Evolutionary conservation across 148 eudicot genomes (phyloP).

Genomic region (Bassia scoparia): DNA sequence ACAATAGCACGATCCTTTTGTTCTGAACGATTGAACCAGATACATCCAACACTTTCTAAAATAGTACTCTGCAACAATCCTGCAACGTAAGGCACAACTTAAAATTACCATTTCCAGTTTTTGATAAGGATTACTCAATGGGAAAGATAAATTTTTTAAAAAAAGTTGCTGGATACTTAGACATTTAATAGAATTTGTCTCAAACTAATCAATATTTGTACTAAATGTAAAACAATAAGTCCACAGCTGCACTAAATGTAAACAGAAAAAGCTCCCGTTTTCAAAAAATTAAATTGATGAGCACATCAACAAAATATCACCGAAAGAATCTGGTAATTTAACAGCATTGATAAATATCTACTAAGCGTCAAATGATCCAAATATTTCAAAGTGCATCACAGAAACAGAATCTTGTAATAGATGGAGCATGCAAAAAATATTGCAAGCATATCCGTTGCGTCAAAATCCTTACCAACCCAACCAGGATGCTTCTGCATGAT

Average conservation of each 20-base stretch:
- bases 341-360: background rate
- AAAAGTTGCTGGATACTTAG: background rate
- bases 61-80: conserved; percentile 96
- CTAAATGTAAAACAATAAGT: background rate
- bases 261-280: background rate
- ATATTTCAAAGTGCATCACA: background rate
- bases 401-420: background rate
- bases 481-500: conserved; percentile 99
- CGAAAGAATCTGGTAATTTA: too few species aligned
- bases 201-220: background rate
- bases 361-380: background rate
- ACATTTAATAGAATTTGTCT: background rate
- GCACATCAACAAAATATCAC: background rate
- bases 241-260: background rate
- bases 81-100: conserved; percentile 24
- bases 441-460: background rate
- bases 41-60: conserved; percentile 93
- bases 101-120: background rate
- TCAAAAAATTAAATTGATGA: background rate
- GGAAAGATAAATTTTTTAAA: background rate
- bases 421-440: background rate
- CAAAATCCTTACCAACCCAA: conserved; percentile 84
- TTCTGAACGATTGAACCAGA: conserved; percentile 97
- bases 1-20: conserved; percentile 90
- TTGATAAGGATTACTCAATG: background rate